Conservation (phyloP, 345 rosid species). For the Reutealis trisperma region DNA sequence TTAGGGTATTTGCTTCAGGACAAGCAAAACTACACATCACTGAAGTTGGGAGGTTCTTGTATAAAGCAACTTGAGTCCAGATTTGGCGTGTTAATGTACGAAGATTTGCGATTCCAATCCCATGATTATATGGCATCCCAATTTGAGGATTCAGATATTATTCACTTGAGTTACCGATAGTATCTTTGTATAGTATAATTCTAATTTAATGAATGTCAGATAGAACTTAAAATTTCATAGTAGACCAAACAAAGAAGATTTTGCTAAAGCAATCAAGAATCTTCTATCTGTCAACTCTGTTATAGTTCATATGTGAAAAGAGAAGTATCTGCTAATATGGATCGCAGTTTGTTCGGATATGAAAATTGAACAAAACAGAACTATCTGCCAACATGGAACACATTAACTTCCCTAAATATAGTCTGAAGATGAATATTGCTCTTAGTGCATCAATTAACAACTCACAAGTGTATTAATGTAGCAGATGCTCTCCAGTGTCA, state of each 20-base stretch:
- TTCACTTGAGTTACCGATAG: not conserved
- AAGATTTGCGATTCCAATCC: not conserved
- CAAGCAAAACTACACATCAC: not conserved
- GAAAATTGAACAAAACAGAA: constrained; percentile 9
- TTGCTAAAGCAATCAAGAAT: not conserved
- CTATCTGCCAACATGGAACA: not conserved
- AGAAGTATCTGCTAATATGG: not conserved
- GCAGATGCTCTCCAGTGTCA: not conserved
- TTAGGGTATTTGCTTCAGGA: constrained; percentile 2
- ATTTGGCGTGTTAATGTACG: constrained; percentile 5
- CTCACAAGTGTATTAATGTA: not conserved
- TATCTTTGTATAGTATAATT: not conserved
- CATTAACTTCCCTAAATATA: not conserved
- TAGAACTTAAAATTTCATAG: not conserved
- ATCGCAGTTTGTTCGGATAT: not conserved
- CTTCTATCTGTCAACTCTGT: not conserved
- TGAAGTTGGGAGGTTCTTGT: not conserved
- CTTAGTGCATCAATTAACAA: not conserved
- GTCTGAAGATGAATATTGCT: not conserved
- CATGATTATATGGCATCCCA: not conserved
- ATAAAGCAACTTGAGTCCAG: not conserved
- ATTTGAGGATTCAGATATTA: not conserved
- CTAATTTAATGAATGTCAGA: not conserved
- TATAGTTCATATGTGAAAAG: not conserved
- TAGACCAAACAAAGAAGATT: not conserved